phyloP scores from a whole-genome alignment of 2,329 filamentous ascomycete genomes.

The Macrophomina phaseolina region DNA sequence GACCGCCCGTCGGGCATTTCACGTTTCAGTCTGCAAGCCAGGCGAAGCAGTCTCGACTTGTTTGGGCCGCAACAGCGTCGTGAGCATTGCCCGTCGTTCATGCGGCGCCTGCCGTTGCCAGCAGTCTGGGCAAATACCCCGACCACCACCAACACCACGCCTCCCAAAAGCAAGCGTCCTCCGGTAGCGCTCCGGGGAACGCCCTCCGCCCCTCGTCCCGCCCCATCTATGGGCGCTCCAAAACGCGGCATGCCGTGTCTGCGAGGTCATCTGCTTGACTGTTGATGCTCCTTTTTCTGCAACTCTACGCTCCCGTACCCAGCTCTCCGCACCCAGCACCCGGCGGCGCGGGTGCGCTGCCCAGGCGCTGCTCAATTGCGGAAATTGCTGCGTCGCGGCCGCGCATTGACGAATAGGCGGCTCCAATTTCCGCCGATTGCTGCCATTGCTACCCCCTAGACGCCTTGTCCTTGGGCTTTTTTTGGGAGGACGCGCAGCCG shows the following conservation, averaged over 20 bases:
- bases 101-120: slow-evolving; percentile 9
- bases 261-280: slow-evolving; percentile 20
- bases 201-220: slow-evolving; percentile 2
- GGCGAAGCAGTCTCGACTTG: slow-evolving; percentile 14
- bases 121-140: not conserved
- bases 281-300: slow-evolving; percentile 17
- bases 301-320: not conserved
- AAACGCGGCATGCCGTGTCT: slow-evolving; percentile 2
- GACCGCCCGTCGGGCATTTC: not conserved
- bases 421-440: slow-evolving; percentile 11
- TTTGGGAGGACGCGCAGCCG: slow-evolving; percentile 3
- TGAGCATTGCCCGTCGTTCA: not conserved
- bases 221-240: slow-evolving; percentile 6
- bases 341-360: slow-evolving; percentile 9
- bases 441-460: not conserved
- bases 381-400: slow-evolving; percentile 11
- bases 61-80: slow-evolving; percentile 14
- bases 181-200: slow-evolving; percentile 13
- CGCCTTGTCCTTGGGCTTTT: slow-evolving; percentile 9
- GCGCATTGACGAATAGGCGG: slow-evolving; percentile 24
- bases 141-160: slow-evolving; percentile 6
- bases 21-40: slow-evolving; percentile 16
- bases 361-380: slow-evolving; percentile 3
- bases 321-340: slow-evolving; percentile 13
- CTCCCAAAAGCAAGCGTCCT: slow-evolving; percentile 12